Base-by-base conservation (phyloP, 352 stramenopile genomes). In the Phytophthora citrophthora region DNA sequence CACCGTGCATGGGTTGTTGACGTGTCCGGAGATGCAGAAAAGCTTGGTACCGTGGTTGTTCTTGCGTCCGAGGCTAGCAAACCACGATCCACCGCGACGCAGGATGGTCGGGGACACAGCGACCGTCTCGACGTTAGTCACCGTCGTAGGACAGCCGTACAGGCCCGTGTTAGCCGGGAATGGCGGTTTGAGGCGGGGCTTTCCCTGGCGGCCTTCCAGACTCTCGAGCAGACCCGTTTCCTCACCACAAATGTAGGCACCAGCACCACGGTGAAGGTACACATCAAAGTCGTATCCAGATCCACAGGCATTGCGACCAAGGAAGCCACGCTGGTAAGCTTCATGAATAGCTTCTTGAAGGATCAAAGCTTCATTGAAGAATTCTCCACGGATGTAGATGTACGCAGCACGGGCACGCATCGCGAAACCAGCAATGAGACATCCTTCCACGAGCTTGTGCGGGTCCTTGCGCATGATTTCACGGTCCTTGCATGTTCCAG, bases 401-500 rank as follows among this genome's bases (percentile, higher is more conserved):
- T 99, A 99, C 26, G 96, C 97, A 27, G 98, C 98, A 54, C 98
- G 86, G 6, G 98, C 98, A 32, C 97, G 90, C 98, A 99, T 99
- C 29, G 97, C 98, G 74, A 98, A 99, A 16, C 98, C 98, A 0
- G 98, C 96, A 36, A 99, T 64, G 16, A 99, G 78, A 65, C 97
- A 99, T 40, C 98, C 98, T 70, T 99, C 98, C 15, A 99, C 89
- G 41, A 99, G 86, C 83, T 99, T 99, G 86, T 99, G 98, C 40
- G 98, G 98, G 76, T 99, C 98, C 79, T 99, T 99, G 54, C 98
- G 93, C 96, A 99, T 99, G 75, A 99, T 99, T 84, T 99, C 98
- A 41, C 98, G 94, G 78, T 99, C 98, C 83, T 99, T 99, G 88
- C 97, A 99, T 36, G 98, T 99, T 23, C 98, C 98, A 0, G 98